Percentiles rank a stretch among this genome's conserved stretches.
These are phyloP conservation scores for Stephanodiscus minutulus DNA, from an alignment of 108 stramenopile species.

Conservation along the genomic window DNA sequence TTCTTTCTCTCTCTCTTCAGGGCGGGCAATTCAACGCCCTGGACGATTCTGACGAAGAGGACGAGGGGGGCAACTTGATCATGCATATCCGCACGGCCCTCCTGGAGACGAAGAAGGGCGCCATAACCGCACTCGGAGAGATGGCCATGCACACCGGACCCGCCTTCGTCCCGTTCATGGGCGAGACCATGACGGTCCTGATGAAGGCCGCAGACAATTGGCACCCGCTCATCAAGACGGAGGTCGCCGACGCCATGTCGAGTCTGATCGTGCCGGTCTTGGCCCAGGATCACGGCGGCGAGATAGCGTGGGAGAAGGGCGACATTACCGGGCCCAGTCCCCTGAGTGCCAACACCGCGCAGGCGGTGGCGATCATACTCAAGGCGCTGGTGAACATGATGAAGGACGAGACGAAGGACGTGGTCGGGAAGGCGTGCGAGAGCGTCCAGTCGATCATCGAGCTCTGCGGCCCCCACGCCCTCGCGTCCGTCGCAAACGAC, in stretches of 20 bases:
- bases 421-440: conserved; percentile 89
- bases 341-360: conserved; percentile 70
- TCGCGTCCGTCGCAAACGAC: conserved; percentile 68
- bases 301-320: conserved; percentile 89
- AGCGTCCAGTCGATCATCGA: conserved; percentile 87
- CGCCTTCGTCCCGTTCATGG: conserved; percentile 85
- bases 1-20: conserved; percentile 22
- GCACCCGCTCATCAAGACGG: conserved; percentile 90
- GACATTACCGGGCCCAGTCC: conserved; percentile 67
- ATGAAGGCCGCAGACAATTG: conserved; percentile 81
- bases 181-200: conserved; percentile 76
- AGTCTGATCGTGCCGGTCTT: conserved; percentile 75
- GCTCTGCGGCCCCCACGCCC: conserved; percentile 83
- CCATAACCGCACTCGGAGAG: conserved; percentile 94
- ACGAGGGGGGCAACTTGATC: conserved; percentile 72
- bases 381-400: conserved; percentile 77
- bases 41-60: conserved; percentile 91
- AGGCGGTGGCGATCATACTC: conserved; percentile 71
- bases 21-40: conserved; percentile 69
- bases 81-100: conserved; percentile 92
- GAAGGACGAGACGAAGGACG: conserved; percentile 78
- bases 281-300: conserved; percentile 75
- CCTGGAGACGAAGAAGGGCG: conserved; percentile 95
- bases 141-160: conserved; percentile 91
- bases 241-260: conserved; percentile 82